Evolutionary conservation across 257 asterid genomes (phyloP).

Genomic region (Solanum etuberosum): DNA sequence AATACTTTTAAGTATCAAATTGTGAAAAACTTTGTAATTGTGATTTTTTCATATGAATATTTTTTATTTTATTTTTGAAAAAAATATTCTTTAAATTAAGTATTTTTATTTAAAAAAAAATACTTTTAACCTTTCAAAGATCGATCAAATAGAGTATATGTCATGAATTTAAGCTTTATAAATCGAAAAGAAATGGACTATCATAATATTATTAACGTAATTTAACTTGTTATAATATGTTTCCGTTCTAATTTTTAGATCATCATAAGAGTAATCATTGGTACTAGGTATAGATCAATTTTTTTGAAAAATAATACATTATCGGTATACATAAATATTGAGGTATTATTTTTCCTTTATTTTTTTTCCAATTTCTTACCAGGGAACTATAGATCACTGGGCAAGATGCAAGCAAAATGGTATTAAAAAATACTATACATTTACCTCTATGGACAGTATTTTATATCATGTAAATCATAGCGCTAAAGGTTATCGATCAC

Average conservation of each 20-base stretch:
- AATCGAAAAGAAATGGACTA: not conserved
- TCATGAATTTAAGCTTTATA: not conserved
- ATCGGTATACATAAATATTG: not conserved
- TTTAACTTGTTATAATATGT: not conserved
- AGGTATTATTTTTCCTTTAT: not conserved
- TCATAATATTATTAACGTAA: not conserved
- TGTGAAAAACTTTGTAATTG: not conserved
- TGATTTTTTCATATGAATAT: too few relatives aligned
- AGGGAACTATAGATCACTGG: slow-evolving; percentile 8
- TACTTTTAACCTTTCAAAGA: not conserved
- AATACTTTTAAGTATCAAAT: not conserved
- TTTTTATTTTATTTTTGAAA: too few relatives aligned
- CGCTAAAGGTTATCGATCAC: slow-evolving; percentile 1
- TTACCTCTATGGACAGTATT: not conserved
- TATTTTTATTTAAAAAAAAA: too few relatives aligned
- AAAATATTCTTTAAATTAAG: too few relatives aligned
- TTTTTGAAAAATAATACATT: not conserved
- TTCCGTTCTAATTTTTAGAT: not conserved
- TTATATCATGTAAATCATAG: not conserved
- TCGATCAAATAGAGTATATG: not conserved
- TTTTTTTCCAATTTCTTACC: not conserved
- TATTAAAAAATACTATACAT: not conserved
- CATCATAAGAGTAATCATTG: not conserved
- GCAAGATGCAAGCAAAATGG: not conserved
- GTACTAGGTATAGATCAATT: not conserved